Evolutionary conservation across 2,329 filamentous ascomycete genomes (phyloP).

Genomic region (Hypocrella siamensis): DNA sequence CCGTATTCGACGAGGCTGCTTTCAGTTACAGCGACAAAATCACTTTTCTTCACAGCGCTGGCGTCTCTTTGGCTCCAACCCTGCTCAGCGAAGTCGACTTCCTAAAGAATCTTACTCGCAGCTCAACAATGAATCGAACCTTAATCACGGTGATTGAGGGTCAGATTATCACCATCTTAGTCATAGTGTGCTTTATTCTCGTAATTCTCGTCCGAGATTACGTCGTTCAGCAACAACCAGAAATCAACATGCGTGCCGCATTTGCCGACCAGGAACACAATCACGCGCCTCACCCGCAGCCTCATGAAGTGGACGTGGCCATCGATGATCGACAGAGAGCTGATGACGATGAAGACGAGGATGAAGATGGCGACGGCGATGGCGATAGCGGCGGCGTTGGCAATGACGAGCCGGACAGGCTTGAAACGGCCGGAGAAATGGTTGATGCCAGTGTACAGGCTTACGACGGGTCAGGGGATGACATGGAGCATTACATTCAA

Average conservation of each 20-base stretch:
- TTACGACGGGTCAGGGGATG: no score
- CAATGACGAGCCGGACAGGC: no score
- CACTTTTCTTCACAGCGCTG: conserved; percentile 4
- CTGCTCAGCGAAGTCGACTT: conserved; percentile 42
- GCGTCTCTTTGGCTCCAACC: conserved; percentile 12
- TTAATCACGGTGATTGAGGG: conserved; percentile 79
- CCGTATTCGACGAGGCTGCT: conserved; percentile 5
- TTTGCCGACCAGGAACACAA: conserved; percentile 31
- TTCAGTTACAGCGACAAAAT: conserved; percentile 5
- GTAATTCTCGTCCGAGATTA: conserved; percentile 94
- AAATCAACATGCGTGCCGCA: conserved; percentile 65
- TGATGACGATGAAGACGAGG: conserved; percentile 13
- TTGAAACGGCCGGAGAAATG: no score
- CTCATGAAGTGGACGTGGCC: conserved; percentile 7
- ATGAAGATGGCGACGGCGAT: conserved; percentile 7
- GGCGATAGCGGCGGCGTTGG: no score
- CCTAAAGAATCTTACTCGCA: conserved; percentile 48
- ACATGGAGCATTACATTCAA: no score
- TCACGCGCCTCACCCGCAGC: conserved; percentile 4
- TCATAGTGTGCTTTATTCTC: conserved; percentile 91
- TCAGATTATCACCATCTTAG: conserved; percentile 79
- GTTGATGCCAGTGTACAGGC: no score
- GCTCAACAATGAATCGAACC: conserved; percentile 57
- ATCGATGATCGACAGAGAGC: conserved; percentile 5
- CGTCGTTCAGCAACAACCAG: conserved; percentile 93